Base-by-base conservation (phyloP, 371 early-diverging fungal species). In the Haplosporangium sp. region DNA sequence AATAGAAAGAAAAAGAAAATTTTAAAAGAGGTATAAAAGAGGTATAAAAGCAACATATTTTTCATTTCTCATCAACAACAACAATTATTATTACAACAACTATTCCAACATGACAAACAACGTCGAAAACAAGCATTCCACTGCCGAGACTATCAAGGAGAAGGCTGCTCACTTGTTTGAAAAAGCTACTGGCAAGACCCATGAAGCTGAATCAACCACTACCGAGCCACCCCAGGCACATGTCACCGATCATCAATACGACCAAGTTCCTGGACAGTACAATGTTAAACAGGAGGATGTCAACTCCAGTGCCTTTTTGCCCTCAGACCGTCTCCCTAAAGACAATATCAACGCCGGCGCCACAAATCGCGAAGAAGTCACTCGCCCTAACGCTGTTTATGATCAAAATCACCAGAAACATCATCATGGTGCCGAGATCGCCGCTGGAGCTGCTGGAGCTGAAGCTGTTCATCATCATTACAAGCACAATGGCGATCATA, bases 61-160 rank as follows among this genome's bases (percentile, higher is more conserved):
- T 57, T 45, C 37, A 50, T 48, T 38, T 39, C 63, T 48, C 19
- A 47, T 45, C 45, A 60, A 63, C 53, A 42, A 11, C 9, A 37
- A 17, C 62, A 44, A 61, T 48, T 19, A 19, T 61, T 1, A 59
- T 40, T 45, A 69, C 47, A 38, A 17, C 35, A 58, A 58, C 34
- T 47, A 37, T 11, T 57, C 50, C 27, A 73, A 57, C 17, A 68
- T 61, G 69, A 65, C 61, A 57, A 62, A 62, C 67, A 57, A 69
- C 34, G 55, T 69, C 45, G 50, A 72, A 20, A 42, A 53, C 55
- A 77, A 77, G 52, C 71, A 67, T 20, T 85, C 89, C 39, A 82
- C 87, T 15, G 47, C 86, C 57, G 48, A 86, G 17, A 56, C 83
- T 9, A 69, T 90, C 44, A 86, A 86, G 62, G 74, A 87, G n/a